Base-by-base conservation (phyloP, 2,329 filamentous ascomycete species). In the Leptosphaerulina australis region DNA sequence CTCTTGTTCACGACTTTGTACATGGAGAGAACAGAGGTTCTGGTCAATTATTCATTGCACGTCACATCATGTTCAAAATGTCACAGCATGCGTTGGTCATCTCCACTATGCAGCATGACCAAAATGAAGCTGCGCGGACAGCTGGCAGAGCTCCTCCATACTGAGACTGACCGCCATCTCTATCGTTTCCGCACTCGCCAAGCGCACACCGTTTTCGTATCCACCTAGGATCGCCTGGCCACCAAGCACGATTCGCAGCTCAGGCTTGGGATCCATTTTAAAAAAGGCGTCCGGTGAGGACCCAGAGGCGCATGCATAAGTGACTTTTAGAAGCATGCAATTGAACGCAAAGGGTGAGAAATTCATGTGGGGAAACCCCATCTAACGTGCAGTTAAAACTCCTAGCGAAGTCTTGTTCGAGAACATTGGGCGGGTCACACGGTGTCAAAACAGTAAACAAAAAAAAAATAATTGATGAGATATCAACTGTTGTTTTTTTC, bases 401-500 rank as follows among this genome's bases (percentile, higher is more conserved):
- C 47, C 36, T 41, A 45, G 41, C 41, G 48, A 40, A 34, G 15
- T 44, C 20, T 24, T 15, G 37, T 33, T 44, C 36, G 30, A 46
- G 48, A 51, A 40, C 48, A 28, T 31, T 5, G 25, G n/a, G 25
- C 25, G 30, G 41, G 34, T 30, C 20, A 18, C 20, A 26, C 38
- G 7, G 22, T 28, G 31, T 33, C 25, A 20, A 26, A 31, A 20
- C 26, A 21, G 24, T 10, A 14, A 20, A 33, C 4, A 10, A 24
- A 5, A 4, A 14, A 20, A 33, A 3, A 10, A 24, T 5, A 4
- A 15, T 24, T 26, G 20, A 49, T 17, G 49, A 48, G 37, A 54
- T 60, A 60, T 60, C 33, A 58, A 60, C 40, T 60, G 55, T 60
- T 60, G 55, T 60, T 60, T 44, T 60, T 58, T 60, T 60, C 48